A percentile compares a stretch with the other conserved stretches of the same genome.
These are phyloP conservation scores for Annulohypoxylon nitens DNA, from an alignment of 495 filamentous ascomycete genomes.

Conservation along the genomic window DNA sequence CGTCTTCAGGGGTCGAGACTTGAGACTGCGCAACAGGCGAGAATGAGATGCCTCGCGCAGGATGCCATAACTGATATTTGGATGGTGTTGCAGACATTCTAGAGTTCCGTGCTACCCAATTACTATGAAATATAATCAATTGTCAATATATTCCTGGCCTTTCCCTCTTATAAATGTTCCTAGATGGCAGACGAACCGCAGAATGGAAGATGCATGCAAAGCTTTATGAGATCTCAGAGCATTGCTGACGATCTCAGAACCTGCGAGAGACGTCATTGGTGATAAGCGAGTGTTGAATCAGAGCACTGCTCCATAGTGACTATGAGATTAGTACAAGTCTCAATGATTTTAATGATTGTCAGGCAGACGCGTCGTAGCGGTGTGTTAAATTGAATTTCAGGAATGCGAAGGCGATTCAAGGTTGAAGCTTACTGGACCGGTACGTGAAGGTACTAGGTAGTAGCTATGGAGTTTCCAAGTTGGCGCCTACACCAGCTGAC, in stretches of 20 bases:
- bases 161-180: background rate
- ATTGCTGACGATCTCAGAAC: constrained; percentile 42
- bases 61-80: constrained; percentile 55
- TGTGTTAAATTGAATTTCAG: constrained; percentile 7
- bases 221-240: constrained; percentile 42
- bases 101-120: constrained; percentile 18
- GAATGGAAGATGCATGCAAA: constrained; percentile 30
- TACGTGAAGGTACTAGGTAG: background rate
- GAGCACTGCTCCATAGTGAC: constrained; percentile 45
- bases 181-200: constrained; percentile 38
- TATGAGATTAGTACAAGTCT: constrained; percentile 12
- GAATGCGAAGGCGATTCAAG: constrained; percentile 1
- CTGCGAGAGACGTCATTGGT: constrained; percentile 45
- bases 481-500: no score
- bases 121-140: constrained; percentile 22
- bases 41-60: constrained; percentile 58
- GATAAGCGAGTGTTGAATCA: constrained; percentile 22
- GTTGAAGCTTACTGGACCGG: background rate
- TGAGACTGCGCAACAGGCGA: constrained; percentile 36
- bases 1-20: constrained; percentile 27
- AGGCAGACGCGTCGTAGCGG: constrained; percentile 43
- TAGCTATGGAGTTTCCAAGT: background rate
- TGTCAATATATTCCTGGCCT: constrained; percentile 25
- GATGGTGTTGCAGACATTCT: constrained; percentile 50
- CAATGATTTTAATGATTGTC: constrained; percentile 20